These are phyloP conservation scores for Monosporascus ibericus DNA, from an alignment of 2,329 filamentous ascomycete species.

Conservation along the genomic window DNA sequence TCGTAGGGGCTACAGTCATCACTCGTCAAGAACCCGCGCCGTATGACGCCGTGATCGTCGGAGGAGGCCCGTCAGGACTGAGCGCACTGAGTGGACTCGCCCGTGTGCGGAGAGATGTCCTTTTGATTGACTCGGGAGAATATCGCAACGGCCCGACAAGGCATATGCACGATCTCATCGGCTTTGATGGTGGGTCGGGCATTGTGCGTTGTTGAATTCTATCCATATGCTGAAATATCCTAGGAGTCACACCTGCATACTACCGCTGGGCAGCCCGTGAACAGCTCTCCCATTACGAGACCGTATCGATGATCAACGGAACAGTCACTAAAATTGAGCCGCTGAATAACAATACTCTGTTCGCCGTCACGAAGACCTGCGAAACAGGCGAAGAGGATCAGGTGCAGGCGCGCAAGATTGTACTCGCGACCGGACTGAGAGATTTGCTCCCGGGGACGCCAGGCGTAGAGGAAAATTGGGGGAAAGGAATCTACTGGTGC, in stretches of 20 bases:
- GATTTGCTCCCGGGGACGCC: conserved; percentile 51
- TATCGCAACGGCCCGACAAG: conserved; percentile 53
- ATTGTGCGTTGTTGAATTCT: not conserved
- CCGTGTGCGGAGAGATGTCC: conserved; percentile 47
- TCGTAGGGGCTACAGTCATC: conserved; percentile 6
- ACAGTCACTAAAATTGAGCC: conserved; percentile 41
- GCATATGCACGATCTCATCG: conserved; percentile 56
- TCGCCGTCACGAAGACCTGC: conserved; percentile 33
- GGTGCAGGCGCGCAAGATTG: conserved; percentile 45
- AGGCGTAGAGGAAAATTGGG: conserved; percentile 49
- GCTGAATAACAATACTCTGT: conserved; percentile 35
- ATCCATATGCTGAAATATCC: not conserved
- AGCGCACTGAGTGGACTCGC: conserved; percentile 50
- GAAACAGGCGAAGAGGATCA: conserved; percentile 18
- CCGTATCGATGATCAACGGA: conserved; percentile 43
- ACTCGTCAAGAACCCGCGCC: conserved; percentile 3
- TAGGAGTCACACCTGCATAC: conserved; percentile 47
- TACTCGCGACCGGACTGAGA: conserved; percentile 51
- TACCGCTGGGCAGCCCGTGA: conserved; percentile 49
- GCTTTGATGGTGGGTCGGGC: conserved; percentile 45
- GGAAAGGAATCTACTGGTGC: conserved; percentile 56
- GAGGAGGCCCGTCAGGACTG: conserved; percentile 52
- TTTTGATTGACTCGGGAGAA: conserved; percentile 51
- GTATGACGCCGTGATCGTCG: conserved; percentile 53
- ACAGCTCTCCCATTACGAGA: conserved; percentile 45